Base-by-base conservation (phyloP, 257 asterid genomes). In the Sherardia arvensis region DNA sequence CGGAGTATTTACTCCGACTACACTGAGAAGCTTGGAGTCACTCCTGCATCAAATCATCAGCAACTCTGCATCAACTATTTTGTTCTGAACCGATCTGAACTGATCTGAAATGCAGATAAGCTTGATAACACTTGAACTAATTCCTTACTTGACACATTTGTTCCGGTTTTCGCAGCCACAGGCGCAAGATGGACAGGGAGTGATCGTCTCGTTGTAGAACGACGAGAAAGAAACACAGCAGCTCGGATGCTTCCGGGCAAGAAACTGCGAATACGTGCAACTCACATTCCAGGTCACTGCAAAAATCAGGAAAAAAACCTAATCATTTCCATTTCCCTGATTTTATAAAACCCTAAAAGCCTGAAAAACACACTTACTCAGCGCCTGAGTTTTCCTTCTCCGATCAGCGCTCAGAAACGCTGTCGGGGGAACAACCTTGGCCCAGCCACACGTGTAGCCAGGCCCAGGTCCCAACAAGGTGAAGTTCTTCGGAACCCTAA, bases 401-500 rank as follows among this genome's bases (percentile, higher is more conserved):
- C 61, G 83, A 65, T 85, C 96, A 0, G 91, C 63, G 33, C 85
- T 84, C 25, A 80, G 71, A 73, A 64, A 79, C 0, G 79, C 76
- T 0, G 94, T 85, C 36, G 96, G 76, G 6, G 96, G 96, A 43
- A 85, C 96, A 1, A 84, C 65, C 76, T 75, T 76, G 7, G 96
- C 91, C 0, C 94, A 94, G 69, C 96, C 87, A 56, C 96, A 88
- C 53, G 89, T 78, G 78, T 88, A 88, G 29, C 94, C 94, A 0
- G 85, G 94, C 23, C 96, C 87, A 0, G 96, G 89, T 5, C 87
- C 94, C 11, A 79, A 74, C 40, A 88, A 77, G 53, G 81, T 71
- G 81, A 88, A 88, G 69, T 88, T 83, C 64, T 51, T 73, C 7
- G 94, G 96, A 27, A 88, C 84, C 68, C 79, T 83, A 4, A 88